Conservation (phyloP, 2,329 filamentous ascomycete species). For the Fonsecaea erecta region DNA sequence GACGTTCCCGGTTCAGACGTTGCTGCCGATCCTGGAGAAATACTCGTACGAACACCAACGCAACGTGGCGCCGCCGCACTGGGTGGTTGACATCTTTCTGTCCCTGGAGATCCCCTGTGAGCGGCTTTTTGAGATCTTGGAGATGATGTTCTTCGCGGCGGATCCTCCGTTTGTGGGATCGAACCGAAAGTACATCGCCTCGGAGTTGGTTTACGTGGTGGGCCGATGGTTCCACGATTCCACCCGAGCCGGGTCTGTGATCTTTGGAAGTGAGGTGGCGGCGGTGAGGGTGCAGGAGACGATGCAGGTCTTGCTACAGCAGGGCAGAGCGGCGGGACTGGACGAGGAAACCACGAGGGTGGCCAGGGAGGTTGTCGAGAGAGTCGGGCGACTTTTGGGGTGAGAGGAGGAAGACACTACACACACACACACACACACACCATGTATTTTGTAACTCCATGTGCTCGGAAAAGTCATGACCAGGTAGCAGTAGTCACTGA, state of each 20-base stretch:
- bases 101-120: conserved; percentile 67
- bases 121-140: conserved; percentile 64
- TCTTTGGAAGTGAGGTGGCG: conserved; percentile 66
- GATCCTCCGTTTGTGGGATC: conserved; percentile 66
- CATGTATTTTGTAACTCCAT: background rate
- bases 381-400: conserved; percentile 38
- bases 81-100: conserved; percentile 70
- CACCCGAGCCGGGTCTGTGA: conserved; percentile 56
- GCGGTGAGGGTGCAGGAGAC: conserved; percentile 54
- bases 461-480: background rate
- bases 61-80: conserved; percentile 55
- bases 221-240: conserved; percentile 65
- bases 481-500: conserved; percentile 2
- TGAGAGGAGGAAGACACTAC: too few relatives aligned
- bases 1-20: conserved; percentile 58
- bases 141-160: conserved; percentile 70
- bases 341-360: conserved; percentile 48
- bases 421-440: conserved; percentile 1
- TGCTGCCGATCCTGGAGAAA: conserved; percentile 61
- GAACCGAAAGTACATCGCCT: conserved; percentile 61
- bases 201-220: conserved; percentile 66
- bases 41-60: conserved; percentile 58
- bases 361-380: conserved; percentile 45
- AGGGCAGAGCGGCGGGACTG: conserved; percentile 26
- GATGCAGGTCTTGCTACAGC: conserved; percentile 39